These are phyloP conservation scores for Tagetes patula DNA, from an alignment of 129 eudicot species.

Conservation along the genomic window DNA sequence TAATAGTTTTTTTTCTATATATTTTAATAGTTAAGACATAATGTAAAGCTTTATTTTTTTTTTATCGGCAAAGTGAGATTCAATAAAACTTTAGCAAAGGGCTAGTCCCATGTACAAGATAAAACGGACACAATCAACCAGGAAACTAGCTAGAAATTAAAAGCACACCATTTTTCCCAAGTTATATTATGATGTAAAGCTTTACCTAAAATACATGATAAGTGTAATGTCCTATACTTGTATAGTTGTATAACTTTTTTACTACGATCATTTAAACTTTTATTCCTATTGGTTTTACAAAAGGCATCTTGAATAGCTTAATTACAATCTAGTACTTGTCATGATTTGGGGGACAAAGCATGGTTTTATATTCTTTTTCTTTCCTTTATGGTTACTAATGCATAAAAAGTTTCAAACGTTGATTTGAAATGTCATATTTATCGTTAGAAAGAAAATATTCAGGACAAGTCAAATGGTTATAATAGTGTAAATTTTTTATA, in stretches of 20 bases:
- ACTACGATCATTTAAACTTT: not conserved
- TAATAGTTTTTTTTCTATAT: not conserved
- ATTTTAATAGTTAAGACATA: too few species aligned
- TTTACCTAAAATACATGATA: not conserved
- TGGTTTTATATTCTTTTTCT: slow-evolving; percentile 2
- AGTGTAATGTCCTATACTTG: not conserved
- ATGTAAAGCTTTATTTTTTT: too few species aligned
- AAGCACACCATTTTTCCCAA: too few species aligned
- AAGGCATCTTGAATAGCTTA: slow-evolving; percentile 16
- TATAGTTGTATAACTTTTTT: not conserved
- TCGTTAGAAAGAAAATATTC: not conserved
- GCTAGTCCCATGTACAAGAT: too few species aligned
- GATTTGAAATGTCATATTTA: not conserved
- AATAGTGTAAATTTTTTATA: too few species aligned
- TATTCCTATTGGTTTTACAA: not conserved
- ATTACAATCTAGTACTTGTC: slow-evolving; percentile 24
- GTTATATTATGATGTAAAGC: not conserved
- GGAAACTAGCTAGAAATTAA: too few species aligned
- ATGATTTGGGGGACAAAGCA: slow-evolving; percentile 29
- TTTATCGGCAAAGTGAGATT: too few species aligned
- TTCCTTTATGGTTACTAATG: slow-evolving; percentile 1
- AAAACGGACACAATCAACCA: too few species aligned
- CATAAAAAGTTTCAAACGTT: slow-evolving; percentile 15
- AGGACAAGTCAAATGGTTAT: too few species aligned
- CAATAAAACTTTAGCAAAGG: too few species aligned